Evolutionary conservation across 2,329 filamentous ascomycete genomes (phyloP), one percentile per base, ranked within the genome.

Genomic region (Chrysoporthe cubensis): DNA sequence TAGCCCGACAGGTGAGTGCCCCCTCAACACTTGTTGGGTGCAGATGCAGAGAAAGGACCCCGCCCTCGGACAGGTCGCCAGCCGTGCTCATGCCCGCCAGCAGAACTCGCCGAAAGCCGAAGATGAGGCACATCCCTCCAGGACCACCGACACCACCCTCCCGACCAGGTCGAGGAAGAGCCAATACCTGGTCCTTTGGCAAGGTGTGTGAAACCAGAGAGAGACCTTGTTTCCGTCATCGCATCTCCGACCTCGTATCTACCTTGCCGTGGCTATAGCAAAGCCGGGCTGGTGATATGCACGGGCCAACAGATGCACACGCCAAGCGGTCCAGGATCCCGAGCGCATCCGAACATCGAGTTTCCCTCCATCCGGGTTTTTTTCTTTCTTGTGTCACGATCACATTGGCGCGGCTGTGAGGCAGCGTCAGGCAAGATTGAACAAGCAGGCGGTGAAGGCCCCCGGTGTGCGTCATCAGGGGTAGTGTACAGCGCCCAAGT

Each of bases 111-210:
- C 50, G 32, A 63, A 18, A 40, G 6, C 48, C 18, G 65, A 67
- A 37, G 37, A 70, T 70, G 69, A 68, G 66, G 48, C 66, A 66
- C 46, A 69, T 70, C 52, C 43, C 69, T 14, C 69, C 69, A 58
- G 69, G 67, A 18, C 69, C 66, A 14, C 69, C 69, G 50, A 60
- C 62, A 16, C 69, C 43, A 43, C 60, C 57, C 26, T 32, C 58
- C 2, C 60, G 62, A 43, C 52, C 40, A 4, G 64, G 69, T 40
- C 66, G 69, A 18, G 64, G 42, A n/a, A 61, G 69, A 63, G 67
- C 69, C 21, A 65, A 69, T 7, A 70, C 69, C 42, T 70, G 64
- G 64, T 70, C 69, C 3, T 70, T 70, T 54, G 59, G 69, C 58
- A 69, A 70, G 61, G 69, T 69, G 6, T 3, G 69, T 66, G 37